These are phyloP conservation scores for Ganoderma sp. DNA, from an alignment of 1,284 basidiomycete species.

Conservation along the genomic window DNA sequence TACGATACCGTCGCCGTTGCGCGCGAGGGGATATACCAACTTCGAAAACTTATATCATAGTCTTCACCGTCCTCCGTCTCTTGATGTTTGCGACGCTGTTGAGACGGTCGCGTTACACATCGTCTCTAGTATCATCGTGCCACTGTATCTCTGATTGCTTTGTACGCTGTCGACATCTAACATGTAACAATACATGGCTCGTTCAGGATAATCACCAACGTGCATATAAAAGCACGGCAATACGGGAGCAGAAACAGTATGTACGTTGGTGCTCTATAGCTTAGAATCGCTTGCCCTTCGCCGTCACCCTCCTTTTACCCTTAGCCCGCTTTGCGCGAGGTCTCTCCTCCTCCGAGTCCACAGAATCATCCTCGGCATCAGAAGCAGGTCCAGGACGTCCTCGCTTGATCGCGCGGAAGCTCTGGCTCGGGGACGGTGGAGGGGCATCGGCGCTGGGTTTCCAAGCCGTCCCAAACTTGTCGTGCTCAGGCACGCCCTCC, in stretches of 20 bases:
- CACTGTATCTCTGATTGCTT: background rate
- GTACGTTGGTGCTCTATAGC: too few relatives aligned
- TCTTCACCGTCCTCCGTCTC: background rate
- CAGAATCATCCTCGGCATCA: background rate
- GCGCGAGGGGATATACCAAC: background rate
- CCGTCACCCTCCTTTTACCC: background rate
- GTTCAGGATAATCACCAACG: too few relatives aligned
- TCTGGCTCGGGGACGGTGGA: background rate
- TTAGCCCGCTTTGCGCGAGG: background rate
- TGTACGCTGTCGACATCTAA: background rate
- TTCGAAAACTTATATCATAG: background rate
- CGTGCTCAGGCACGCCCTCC: background rate
- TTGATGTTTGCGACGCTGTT: too few relatives aligned
- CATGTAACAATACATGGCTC: too few relatives aligned
- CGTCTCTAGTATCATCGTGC: background rate
- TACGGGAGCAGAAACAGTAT: too few relatives aligned
- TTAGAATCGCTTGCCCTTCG: too few relatives aligned
- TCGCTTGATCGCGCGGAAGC: background rate
- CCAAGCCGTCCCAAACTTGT: background rate
- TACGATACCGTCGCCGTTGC: constrained; percentile 4
- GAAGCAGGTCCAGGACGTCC: background rate
- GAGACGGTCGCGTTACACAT: too few relatives aligned
- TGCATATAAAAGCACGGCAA: too few relatives aligned
- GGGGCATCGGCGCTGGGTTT: background rate
- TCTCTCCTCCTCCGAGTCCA: background rate